Conservation (phyloP, 2,329 filamentous ascomycete genomes). For the Phialophora chinensis region DNA sequence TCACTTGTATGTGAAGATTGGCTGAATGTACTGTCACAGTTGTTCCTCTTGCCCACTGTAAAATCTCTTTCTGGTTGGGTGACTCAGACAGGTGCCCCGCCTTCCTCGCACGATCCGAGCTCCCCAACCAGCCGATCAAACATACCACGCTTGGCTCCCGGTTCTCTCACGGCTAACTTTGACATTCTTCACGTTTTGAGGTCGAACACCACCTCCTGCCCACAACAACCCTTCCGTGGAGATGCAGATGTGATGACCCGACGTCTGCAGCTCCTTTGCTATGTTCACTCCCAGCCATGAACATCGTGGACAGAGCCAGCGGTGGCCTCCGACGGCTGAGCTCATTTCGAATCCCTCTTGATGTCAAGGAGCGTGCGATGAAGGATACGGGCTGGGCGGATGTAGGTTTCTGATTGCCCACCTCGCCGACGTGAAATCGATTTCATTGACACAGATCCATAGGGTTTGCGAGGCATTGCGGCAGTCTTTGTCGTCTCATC, state of each 20-base stretch:
- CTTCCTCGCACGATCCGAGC: neutral
- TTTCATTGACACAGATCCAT: slow-evolving; percentile 5
- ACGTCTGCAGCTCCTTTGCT: neutral
- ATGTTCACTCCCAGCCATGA: slow-evolving; percentile 5
- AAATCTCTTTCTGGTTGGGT: neutral
- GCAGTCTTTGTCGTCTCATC: slow-evolving; percentile 62
- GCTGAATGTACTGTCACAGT: neutral
- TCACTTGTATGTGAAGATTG: neutral
- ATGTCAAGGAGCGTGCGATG: slow-evolving; percentile 36
- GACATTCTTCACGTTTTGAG: neutral
- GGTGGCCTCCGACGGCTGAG: slow-evolving; percentile 5
- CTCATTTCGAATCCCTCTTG: slow-evolving; percentile 19
- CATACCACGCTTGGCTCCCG: neutral
- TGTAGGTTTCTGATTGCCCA: slow-evolving; percentile 31
- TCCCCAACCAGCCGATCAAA: neutral
- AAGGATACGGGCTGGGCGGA: slow-evolving; percentile 41
- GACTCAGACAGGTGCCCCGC: neutral
- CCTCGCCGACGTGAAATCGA: neutral
- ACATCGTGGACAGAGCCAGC: slow-evolving; percentile 23
- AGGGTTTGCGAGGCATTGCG: slow-evolving; percentile 64
- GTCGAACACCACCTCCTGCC: neutral
- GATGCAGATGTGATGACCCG: neutral
- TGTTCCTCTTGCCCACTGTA: neutral
- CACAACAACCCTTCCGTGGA: neutral
- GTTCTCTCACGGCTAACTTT: neutral